A percentile compares a stretch with the other conserved stretches of the same genome.
Evolutionary conservation across 2,329 filamentous ascomycete species (phyloP).

Genomic region (Phaeomoniella chlamydospora): DNA sequence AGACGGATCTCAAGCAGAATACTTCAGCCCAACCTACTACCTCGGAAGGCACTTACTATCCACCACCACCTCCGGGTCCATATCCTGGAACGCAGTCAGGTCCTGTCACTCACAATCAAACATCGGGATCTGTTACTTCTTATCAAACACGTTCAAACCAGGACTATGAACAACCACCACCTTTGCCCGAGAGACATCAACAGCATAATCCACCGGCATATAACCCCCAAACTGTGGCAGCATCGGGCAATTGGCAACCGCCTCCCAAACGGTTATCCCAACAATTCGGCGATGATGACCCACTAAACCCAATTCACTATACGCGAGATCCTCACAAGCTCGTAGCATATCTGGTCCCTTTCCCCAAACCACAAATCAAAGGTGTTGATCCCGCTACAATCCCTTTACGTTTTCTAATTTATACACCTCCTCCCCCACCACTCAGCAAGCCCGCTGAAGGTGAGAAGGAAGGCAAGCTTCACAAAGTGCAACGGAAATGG

Average conservation of each 20-base stretch:
- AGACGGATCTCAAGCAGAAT: neutral
- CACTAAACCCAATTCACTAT: conserved; percentile 21
- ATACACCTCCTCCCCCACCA: conserved; percentile 28
- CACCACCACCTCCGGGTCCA: neutral
- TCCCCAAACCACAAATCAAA: conserved; percentile 24
- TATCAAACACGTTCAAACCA: neutral
- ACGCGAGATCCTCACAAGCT: conserved; percentile 25
- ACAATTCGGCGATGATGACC: conserved; percentile 9
- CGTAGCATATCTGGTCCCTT: conserved; percentile 28
- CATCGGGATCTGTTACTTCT: neutral
- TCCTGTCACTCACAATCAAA: neutral
- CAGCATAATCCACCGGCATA: neutral
- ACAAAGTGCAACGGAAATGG: conserved; percentile 30
- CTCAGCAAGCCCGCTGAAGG: conserved; percentile 23
- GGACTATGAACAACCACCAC: neutral
- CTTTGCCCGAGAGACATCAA: neutral
- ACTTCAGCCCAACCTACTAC: neutral
- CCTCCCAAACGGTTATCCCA: conserved; percentile 8
- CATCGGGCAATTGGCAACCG: conserved; percentile 1
- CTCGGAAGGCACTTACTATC: neutral
- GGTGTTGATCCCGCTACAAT: conserved; percentile 16
- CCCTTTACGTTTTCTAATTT: conserved; percentile 27
- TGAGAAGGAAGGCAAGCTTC: conserved; percentile 25
- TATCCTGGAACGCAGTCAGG: neutral
- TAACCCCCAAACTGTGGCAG: neutral